Percentiles rank a stretch among this genome's conserved stretches.
phyloP scores from a whole-genome alignment of 148 eudicot species.

The Gaultheria prostrata region DNA sequence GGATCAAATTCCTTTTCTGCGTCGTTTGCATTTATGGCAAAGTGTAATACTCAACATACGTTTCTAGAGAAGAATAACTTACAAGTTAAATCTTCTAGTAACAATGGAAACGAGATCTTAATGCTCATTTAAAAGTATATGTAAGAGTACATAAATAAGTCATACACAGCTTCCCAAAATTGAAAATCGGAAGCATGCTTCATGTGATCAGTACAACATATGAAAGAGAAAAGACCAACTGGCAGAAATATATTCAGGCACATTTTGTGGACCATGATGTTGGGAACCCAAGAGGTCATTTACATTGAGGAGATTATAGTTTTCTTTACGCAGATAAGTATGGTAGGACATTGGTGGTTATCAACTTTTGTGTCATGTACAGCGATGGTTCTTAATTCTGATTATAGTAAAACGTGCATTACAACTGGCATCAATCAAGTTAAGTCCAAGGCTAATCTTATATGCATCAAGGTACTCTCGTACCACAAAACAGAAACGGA shows the following conservation, averaged over 20 bases:
- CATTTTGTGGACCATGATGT: neutral
- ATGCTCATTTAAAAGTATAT: neutral
- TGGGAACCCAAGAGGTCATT: neutral
- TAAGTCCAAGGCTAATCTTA: neutral
- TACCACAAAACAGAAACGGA: neutral
- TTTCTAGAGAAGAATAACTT: neutral
- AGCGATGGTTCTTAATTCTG: neutral
- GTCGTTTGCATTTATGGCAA: neutral
- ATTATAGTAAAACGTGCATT: neutral
- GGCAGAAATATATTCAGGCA: neutral
- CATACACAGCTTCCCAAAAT: neutral
- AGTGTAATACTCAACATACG: neutral
- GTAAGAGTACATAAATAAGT: neutral
- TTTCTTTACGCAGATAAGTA: neutral
- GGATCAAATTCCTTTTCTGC: neutral
- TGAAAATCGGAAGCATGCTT: neutral
- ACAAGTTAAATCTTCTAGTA: neutral
- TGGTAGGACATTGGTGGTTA: neutral
- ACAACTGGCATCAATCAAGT: neutral
- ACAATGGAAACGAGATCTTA: neutral
- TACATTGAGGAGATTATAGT: neutral
- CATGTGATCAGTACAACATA: neutral
- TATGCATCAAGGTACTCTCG: neutral
- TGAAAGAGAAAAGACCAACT: conserved; percentile 7
- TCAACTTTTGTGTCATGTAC: neutral